Conservation (phyloP, 1,284 basidiomycete genomes). For the Takashimella koratensis region DNA sequence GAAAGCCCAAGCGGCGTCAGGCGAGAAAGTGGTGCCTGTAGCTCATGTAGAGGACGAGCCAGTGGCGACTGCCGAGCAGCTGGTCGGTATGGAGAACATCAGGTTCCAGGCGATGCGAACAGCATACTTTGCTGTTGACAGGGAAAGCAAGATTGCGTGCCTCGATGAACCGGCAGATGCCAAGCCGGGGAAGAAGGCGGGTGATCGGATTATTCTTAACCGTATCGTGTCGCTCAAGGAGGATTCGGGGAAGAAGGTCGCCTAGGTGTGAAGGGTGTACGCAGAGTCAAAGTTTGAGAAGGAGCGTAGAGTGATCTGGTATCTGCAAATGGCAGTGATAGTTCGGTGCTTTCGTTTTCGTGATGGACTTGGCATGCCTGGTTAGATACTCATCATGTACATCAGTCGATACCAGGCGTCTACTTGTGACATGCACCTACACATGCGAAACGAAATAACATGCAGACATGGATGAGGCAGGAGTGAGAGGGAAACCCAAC, state of each 20-base stretch:
- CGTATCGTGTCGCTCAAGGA: slow-evolving; percentile 94
- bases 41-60: slow-evolving; percentile 48
- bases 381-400: too few relatives aligned
- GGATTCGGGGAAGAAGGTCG: slow-evolving; percentile 79
- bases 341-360: too few relatives aligned
- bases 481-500: too few relatives aligned
- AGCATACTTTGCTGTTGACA: slow-evolving; percentile 92
- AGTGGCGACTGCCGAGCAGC: slow-evolving; percentile 67
- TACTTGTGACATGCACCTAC: too few relatives aligned
- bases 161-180: slow-evolving; percentile 57
- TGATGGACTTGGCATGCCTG: too few relatives aligned
- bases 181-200: slow-evolving; percentile 55
- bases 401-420: too few relatives aligned
- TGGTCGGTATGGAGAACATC: slow-evolving; percentile 88
- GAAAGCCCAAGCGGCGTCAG: slow-evolving; percentile 46
- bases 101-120: slow-evolving; percentile 96
- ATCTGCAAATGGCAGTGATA: too few relatives aligned
- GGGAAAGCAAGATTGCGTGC: slow-evolving; percentile 66
- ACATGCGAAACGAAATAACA: too few relatives aligned
- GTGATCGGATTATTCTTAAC: slow-evolving; percentile 82
- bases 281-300: too few relatives aligned
- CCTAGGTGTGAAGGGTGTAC: too few relatives aligned
- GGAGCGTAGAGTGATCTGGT: too few relatives aligned
- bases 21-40: slow-evolving; percentile 50
- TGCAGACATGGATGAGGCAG: too few relatives aligned